Conservation (phyloP, 495 filamentous ascomycete species). For the Paragyromitra xinjiangensis region DNA sequence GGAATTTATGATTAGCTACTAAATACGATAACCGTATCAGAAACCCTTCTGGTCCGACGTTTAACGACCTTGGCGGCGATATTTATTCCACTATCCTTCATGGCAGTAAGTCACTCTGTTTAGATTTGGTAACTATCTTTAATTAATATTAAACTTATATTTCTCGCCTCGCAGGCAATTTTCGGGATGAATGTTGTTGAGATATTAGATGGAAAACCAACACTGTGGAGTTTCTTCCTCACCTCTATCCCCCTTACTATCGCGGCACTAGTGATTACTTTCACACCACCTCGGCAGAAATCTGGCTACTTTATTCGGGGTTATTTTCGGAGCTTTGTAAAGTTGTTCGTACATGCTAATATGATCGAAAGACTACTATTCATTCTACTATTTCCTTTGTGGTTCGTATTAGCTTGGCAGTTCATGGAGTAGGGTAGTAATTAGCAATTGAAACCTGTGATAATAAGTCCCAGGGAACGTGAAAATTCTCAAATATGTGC, state of each 20-base stretch:
- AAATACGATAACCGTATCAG: background rate
- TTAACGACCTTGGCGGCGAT: background rate
- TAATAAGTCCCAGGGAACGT: background rate
- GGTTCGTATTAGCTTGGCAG: too few relatives aligned
- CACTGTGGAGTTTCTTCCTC: background rate
- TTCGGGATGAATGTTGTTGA: background rate
- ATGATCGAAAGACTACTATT: too few relatives aligned
- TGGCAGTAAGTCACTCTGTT: background rate
- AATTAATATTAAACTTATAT: background rate
- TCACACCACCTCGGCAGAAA: background rate
- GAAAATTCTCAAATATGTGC: background rate
- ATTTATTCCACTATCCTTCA: background rate
- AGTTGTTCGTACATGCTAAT: too few relatives aligned
- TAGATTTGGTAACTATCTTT: background rate
- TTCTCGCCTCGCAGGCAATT: background rate
- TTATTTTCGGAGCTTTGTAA: background rate
- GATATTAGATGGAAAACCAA: background rate
- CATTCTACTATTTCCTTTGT: too few relatives aligned
- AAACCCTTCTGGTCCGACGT: conserved; percentile 1
- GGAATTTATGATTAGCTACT: background rate
- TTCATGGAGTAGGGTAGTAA: too few relatives aligned
- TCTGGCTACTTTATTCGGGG: background rate
- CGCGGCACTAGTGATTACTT: background rate
- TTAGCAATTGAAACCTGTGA: too few relatives aligned
- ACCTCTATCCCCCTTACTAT: background rate